These are phyloP conservation scores for Penicillium parvum DNA, from an alignment of 495 filamentous ascomycete genomes.

Conservation along the genomic window DNA sequence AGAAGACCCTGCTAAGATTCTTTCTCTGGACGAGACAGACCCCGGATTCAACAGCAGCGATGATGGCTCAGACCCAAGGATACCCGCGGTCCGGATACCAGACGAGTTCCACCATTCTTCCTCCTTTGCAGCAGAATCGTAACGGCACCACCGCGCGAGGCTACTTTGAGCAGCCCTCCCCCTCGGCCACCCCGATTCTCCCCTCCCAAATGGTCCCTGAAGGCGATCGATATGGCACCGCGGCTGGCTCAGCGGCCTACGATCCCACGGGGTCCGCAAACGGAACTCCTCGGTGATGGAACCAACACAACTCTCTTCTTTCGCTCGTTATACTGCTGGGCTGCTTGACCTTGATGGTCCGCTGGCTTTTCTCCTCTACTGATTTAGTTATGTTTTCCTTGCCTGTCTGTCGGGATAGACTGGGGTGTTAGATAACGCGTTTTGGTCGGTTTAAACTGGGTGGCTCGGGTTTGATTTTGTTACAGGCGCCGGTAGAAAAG, in stretches of 20 bases:
- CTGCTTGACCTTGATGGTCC: constrained; percentile 16
- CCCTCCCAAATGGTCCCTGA: constrained; percentile 39
- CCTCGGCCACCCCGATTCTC: constrained; percentile 36
- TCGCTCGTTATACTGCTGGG: constrained; percentile 11
- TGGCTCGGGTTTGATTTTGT: constrained; percentile 15
- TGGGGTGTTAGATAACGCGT: constrained; percentile 22
- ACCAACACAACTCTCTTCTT: constrained; percentile 2
- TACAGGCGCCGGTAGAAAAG: constrained; percentile 26
- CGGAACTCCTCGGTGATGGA: constrained; percentile 34
- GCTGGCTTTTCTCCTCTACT: constrained; percentile 14
- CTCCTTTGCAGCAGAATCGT: constrained; percentile 38
- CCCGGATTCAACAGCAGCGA: constrained; percentile 38
- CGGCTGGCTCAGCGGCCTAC: constrained; percentile 25
- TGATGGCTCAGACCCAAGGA: constrained; percentile 40
- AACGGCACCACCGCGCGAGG: constrained; percentile 31
- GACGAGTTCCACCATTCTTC: constrained; percentile 33
- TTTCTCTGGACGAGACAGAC: constrained; percentile 29
- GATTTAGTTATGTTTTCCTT: constrained; percentile 6
- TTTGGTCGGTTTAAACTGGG: constrained; percentile 18
- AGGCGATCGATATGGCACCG: constrained; percentile 33
- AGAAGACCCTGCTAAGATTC: constrained; percentile 27
- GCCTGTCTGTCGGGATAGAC: constrained; percentile 29
- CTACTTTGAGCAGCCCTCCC: constrained; percentile 36
- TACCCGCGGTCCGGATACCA: constrained; percentile 36
- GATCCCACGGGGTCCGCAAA: constrained; percentile 32